Percentiles rank a stretch among this genome's conserved stretches.
phyloP scores from a whole-genome alignment of 805 yeast genomes.

The Candida stauntonica region DNA sequence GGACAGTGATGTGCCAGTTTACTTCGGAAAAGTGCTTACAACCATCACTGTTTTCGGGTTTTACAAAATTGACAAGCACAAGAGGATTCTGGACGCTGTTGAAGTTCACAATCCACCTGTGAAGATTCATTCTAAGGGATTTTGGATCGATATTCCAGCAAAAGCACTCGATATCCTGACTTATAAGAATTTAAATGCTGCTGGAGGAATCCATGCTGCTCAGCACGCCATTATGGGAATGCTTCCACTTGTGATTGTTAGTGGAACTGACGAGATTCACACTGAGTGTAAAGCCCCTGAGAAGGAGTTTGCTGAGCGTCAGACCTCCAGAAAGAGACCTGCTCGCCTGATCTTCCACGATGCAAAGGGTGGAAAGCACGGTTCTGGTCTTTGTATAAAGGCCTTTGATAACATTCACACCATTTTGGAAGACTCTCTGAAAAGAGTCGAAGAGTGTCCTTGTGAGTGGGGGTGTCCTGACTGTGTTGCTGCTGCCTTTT shows the following conservation, averaged over 20 bases:
- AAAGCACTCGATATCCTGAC: constrained; percentile 55
- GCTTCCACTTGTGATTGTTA: constrained; percentile 66
- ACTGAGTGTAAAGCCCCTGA: constrained; percentile 98
- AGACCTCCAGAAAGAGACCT: constrained; percentile 72
- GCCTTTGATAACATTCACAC: constrained; percentile 76
- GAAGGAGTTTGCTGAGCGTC: constrained; percentile 81
- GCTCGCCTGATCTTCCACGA: constrained; percentile 85
- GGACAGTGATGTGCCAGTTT: constrained; percentile 53
- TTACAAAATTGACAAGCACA: constrained; percentile 74
- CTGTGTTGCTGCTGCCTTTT: constrained; percentile 79
- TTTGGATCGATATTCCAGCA: constrained; percentile 86
- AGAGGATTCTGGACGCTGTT: constrained; percentile 85
- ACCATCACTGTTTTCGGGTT: constrained; percentile 87
- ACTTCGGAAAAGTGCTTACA: constrained; percentile 69
- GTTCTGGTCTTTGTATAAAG: constrained; percentile 75
- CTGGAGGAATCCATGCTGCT: constrained; percentile 96
- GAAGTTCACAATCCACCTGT: constrained; percentile 91
- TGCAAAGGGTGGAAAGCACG: constrained; percentile 72
- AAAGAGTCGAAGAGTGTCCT: constrained; percentile 57
- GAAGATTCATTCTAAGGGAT: constrained; percentile 63
- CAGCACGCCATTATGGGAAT: constrained; percentile 85
- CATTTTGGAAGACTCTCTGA: constrained; percentile 55
- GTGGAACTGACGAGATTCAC: constrained; percentile 71
- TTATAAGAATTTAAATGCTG: constrained; percentile 56
- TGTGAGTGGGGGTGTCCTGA: constrained; percentile 70